Conservation (phyloP, 192 early-diverging fungal species). For the Umbelopsis sp. region DNA sequence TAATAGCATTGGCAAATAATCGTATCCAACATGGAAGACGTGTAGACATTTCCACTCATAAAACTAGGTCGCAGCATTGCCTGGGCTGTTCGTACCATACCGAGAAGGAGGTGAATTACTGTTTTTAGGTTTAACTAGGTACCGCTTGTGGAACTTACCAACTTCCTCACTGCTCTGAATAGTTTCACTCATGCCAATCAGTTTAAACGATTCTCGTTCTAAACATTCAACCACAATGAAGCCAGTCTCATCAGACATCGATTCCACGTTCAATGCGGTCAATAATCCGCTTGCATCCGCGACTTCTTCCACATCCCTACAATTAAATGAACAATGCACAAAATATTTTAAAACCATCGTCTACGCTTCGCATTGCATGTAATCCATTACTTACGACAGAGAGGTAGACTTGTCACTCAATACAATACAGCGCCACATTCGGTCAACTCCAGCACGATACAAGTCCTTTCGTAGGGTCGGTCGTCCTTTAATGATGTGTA, state of each 20-base stretch:
- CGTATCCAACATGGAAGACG: slow-evolving; percentile 70
- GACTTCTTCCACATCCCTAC: slow-evolving; percentile 14
- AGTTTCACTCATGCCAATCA: slow-evolving; percentile 66
- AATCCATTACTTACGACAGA: slow-evolving; percentile 17
- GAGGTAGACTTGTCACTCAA: slow-evolving; percentile 44
- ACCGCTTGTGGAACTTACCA: slow-evolving; percentile 25
- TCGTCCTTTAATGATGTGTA: slow-evolving; percentile 60
- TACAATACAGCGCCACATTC: slow-evolving; percentile 55
- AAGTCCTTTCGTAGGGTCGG: slow-evolving; percentile 62
- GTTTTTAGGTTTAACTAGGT: too few species aligned
- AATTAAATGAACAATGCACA: too few species aligned
- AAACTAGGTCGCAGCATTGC: slow-evolving; percentile 67
- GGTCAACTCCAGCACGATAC: slow-evolving; percentile 55
- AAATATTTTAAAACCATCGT: neutral
- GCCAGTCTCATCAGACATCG: slow-evolving; percentile 49
- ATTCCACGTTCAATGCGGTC: slow-evolving; percentile 67
- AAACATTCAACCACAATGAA: slow-evolving; percentile 76
- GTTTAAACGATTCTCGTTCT: slow-evolving; percentile 75
- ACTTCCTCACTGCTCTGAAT: slow-evolving; percentile 51
- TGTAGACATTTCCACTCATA: slow-evolving; percentile 72
- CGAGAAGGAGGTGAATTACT: too few species aligned
- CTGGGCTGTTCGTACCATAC: slow-evolving; percentile 41
- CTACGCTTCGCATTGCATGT: neutral
- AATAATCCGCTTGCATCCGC: slow-evolving; percentile 69
- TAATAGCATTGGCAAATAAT: slow-evolving; percentile 70